phyloP scores from a whole-genome alignment of 176 grass and related monocot genomes.

The Bromus sterilis region DNA sequence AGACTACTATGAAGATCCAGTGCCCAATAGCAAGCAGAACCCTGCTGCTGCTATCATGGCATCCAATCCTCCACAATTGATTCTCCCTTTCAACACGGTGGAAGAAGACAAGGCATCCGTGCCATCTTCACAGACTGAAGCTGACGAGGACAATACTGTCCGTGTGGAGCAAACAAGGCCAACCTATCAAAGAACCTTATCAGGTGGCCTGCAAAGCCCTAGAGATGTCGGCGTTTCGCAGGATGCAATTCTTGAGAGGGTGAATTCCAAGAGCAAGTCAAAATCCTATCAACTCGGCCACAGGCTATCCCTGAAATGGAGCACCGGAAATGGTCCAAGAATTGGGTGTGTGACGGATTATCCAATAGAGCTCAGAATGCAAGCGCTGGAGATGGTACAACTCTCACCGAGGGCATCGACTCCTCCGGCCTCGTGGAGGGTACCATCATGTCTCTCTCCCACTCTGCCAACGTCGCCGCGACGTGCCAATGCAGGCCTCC shows the following conservation, averaged over 20 bases:
- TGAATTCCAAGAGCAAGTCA: constrained; percentile 60
- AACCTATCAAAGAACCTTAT: constrained; percentile 70
- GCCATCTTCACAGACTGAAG: not conserved
- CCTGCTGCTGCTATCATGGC: not conserved
- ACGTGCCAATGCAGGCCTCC: not conserved
- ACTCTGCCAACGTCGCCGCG: not conserved
- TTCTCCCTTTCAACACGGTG: constrained; percentile 5
- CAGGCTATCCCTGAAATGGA: constrained; percentile 80
- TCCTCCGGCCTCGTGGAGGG: constrained; percentile 11
- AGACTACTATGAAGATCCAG: constrained; percentile 57
- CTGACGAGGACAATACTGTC: not conserved
- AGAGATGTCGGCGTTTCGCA: constrained; percentile 27
- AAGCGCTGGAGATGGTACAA: constrained; percentile 73
- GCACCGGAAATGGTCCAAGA: constrained; percentile 75
- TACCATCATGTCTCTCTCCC: constrained; percentile 16
- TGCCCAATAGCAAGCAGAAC: constrained; percentile 1
- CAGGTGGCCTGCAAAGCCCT: constrained; percentile 68
- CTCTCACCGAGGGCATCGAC: constrained; percentile 51
- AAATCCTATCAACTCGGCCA: constrained; percentile 82
- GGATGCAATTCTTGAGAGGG: constrained; percentile 70
- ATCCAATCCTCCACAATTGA: constrained; percentile 22
- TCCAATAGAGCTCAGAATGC: constrained; percentile 63
- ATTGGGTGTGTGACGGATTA: constrained; percentile 93
- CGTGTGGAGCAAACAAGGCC: constrained; percentile 28
- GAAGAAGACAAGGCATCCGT: not conserved